phyloP scores from a whole-genome alignment of 805 yeast species.

The Nakazawaea molendinolei region DNA sequence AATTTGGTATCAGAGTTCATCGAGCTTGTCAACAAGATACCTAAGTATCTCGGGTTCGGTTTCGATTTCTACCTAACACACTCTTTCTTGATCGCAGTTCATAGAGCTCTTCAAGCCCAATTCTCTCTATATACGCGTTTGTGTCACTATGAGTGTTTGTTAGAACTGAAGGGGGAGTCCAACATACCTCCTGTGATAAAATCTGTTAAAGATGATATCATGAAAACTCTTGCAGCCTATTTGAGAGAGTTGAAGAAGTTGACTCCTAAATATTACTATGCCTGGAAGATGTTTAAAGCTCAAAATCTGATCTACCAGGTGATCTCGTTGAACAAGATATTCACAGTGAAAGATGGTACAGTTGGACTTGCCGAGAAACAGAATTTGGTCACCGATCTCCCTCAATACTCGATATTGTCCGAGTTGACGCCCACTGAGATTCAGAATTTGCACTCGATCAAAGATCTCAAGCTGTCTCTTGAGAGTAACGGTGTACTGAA shows the following conservation, averaged over 20 bases:
- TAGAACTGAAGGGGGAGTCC: not conserved
- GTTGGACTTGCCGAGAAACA: not conserved
- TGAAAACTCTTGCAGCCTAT: conserved; percentile 24
- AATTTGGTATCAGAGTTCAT: conserved; percentile 3
- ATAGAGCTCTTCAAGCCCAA: conserved; percentile 12
- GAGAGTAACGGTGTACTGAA: too few relatives aligned
- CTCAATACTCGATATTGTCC: conserved; percentile 5
- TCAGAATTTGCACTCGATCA: not conserved
- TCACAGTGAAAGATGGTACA: not conserved
- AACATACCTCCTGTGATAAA: conserved; percentile 3
- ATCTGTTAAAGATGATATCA: conserved; percentile 16
- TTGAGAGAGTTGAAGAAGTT: conserved; percentile 9
- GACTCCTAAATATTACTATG: conserved; percentile 12
- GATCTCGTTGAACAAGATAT: not conserved
- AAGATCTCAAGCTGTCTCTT: not conserved
- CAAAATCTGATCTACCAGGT: conserved; percentile 10
- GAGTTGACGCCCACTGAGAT: not conserved
- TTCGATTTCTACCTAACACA: conserved; percentile 33
- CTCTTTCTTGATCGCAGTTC: conserved; percentile 3
- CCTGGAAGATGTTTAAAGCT: conserved; percentile 13
- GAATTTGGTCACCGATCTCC: not conserved
- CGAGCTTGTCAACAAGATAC: conserved; percentile 21
- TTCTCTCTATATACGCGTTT: conserved; percentile 17
- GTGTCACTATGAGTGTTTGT: conserved; percentile 17
- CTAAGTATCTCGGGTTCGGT: conserved; percentile 25